Percentiles rank a stretch among this genome's conserved stretches.
phyloP scores from a whole-genome alignment of 2,329 filamentous ascomycete species.

The Passalora sequoiae region DNA sequence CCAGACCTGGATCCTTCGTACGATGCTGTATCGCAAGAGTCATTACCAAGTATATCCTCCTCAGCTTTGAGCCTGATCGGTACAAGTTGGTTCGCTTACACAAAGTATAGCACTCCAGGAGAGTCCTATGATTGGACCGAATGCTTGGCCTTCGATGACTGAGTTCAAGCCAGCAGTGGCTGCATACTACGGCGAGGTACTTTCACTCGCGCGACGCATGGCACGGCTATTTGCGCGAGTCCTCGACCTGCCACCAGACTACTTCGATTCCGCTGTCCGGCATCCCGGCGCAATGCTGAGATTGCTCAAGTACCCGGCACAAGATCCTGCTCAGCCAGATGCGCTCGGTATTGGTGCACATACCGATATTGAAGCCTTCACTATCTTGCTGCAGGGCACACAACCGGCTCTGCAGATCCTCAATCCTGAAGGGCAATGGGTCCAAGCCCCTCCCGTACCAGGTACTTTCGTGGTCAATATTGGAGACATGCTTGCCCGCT shows the following conservation, averaged over 20 bases:
- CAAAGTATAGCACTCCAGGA: not conserved
- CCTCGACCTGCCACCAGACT: constrained; percentile 33
- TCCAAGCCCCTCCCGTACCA: constrained; percentile 41
- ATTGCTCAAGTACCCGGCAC: constrained; percentile 38
- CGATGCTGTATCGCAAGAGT: not conserved
- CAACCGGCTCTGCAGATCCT: constrained; percentile 25
- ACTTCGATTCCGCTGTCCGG: constrained; percentile 37
- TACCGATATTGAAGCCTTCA: constrained; percentile 27
- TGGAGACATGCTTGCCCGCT: constrained; percentile 47
- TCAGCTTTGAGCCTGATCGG: not conserved
- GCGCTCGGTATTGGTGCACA: constrained; percentile 37
- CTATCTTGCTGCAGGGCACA: constrained; percentile 20
- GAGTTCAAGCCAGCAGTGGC: constrained; percentile 34
- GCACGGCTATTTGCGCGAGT: constrained; percentile 38
- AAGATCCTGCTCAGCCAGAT: constrained; percentile 18
- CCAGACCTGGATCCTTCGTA: constrained; percentile 16
- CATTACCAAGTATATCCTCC: not conserved
- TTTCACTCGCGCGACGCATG: constrained; percentile 37
- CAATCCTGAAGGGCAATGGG: constrained; percentile 38
- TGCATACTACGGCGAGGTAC: constrained; percentile 35
- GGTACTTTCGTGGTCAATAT: constrained; percentile 49
- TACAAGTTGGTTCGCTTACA: not conserved
- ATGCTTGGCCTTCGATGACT: constrained; percentile 27
- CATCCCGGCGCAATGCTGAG: constrained; percentile 37
- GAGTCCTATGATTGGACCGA: constrained; percentile 19